Evolutionary conservation across 2,329 filamentous ascomycete species (phyloP), one percentile per base, ranked within the genome.

Genomic region (Aspergillus sp.): DNA sequence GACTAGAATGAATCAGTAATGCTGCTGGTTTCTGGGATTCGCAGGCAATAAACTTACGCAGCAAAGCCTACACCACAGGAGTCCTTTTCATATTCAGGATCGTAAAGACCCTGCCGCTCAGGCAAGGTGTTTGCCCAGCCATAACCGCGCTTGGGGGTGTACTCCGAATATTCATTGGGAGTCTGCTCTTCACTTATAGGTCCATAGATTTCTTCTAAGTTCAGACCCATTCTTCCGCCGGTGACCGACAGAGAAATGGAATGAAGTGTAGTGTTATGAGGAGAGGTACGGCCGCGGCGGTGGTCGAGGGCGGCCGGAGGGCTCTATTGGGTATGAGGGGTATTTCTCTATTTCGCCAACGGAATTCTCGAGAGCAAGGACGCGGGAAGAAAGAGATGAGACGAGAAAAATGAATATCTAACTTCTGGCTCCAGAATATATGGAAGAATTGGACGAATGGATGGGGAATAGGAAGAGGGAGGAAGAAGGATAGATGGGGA

Each of bases 31-130:
- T 5, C n/a, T 3, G 5, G 33, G 33, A 2, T 37, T 37, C 17
- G 6, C 7, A 39, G 5, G 22, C 15, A 39, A 32, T 20, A 7
- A 79, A 79, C 83, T 76, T 78, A 94, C 89, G 91, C 95, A 73
- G 91, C 89, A 74, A 98, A 98, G 70, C 93, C 93, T 65, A 98
- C 93, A 87, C 93, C 93, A 68, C 93, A 98, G 60, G 93, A 90
- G 90, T 98, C 93, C 73, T 97, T 97, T 75, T 97, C 93, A 56
- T 94, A 83, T 69, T 85, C 83, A 54, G 93, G 93, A 75, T 97
- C 90, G 69, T 98, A 98, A 45, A 98, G 83, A 79, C 91, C 93
- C 84, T 97, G 91, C 83, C 95, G 95, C 81, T 94, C 83, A 65
- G 93, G 93, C 62, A 98, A 82, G 67, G 91, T 87, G 66, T 90